Base-by-base conservation (phyloP, 2,329 filamentous ascomycete species). In the Xylariaceae sp. region DNA sequence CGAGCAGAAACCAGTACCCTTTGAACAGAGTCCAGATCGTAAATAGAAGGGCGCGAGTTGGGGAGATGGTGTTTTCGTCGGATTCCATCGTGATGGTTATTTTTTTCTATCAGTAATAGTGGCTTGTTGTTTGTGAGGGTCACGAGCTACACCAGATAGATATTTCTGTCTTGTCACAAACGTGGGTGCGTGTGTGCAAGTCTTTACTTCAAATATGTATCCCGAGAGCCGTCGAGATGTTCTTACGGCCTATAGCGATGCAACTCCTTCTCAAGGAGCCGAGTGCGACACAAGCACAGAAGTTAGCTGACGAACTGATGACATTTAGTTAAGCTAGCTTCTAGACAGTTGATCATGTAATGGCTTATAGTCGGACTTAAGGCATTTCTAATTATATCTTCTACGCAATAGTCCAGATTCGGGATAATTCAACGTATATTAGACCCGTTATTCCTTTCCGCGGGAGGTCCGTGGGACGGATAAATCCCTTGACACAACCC, bases 1-100 rank as follows among this genome's bases (percentile, higher is more conserved):
- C 53, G 2, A 72, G 61, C 7, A 72, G 62, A 9, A 63, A 60
- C 49, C 71, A 68, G 50, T 75, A 71, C 18, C 67, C 62, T 41
- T 65, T 67, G 20, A 73, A 67, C 47, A 73, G 67, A 1, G 64
- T 52, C 10, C 74, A 60, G 1, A 69, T 63, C 1, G 72, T 62
- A 14, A 62, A 64, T 23, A 74, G 59, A 26, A 75, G 51, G 0
- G 64, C 68, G 45, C 66, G 62, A 7, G 62, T 61, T 2, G 65
- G 67, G 20, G 67, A 69, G 61, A 69, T 64, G 26, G 64, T 66
- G 21, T 50, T 61, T 52, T 66, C 65, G 10, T 62, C 67, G 50
- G 59, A 42, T n/a, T 49, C 58, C 55, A 69, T 59, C 32, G 41
- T 54, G 56, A 48, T 45, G 47, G 32, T 20, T 37, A 3, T 43